Conservation (phyloP, 352 stramenopile species). For the Globisporangium cederbergense region DNA sequence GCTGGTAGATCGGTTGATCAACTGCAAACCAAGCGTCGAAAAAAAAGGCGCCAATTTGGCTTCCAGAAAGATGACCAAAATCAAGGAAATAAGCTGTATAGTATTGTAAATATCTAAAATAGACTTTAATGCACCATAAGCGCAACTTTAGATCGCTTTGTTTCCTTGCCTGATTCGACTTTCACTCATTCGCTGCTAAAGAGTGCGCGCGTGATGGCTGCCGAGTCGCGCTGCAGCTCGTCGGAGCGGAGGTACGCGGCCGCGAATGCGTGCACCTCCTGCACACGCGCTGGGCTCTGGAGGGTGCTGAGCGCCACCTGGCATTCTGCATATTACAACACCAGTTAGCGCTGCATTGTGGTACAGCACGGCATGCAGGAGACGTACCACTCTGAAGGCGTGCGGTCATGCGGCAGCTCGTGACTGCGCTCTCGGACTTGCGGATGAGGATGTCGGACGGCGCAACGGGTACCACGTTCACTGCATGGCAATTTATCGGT, state of each 20-base stretch:
- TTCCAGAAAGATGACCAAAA: not conserved
- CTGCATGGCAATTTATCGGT: not conserved
- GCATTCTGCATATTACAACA: not conserved
- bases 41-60: constrained; percentile 8
- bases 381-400: constrained; percentile 6
- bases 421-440: not conserved
- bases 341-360: not conserved
- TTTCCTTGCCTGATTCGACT: not conserved
- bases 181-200: constrained; percentile 3
- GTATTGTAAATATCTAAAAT: not conserved
- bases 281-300: not conserved
- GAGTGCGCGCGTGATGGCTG: constrained; percentile 2
- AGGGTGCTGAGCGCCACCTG: not conserved
- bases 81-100: not conserved
- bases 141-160: not conserved
- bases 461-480: constrained; percentile 6
- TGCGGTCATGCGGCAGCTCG: constrained; percentile 3
- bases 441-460: constrained; percentile 7
- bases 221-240: constrained; percentile 8
- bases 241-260: constrained; percentile 9
- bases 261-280: not conserved
- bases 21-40: not conserved
- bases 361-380: not conserved
- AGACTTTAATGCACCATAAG: not conserved
- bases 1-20: not conserved